Evolutionary conservation across 1,139 yeast species (phyloP).

Genomic region (Zhuliangozyma blackwelliae): DNA sequence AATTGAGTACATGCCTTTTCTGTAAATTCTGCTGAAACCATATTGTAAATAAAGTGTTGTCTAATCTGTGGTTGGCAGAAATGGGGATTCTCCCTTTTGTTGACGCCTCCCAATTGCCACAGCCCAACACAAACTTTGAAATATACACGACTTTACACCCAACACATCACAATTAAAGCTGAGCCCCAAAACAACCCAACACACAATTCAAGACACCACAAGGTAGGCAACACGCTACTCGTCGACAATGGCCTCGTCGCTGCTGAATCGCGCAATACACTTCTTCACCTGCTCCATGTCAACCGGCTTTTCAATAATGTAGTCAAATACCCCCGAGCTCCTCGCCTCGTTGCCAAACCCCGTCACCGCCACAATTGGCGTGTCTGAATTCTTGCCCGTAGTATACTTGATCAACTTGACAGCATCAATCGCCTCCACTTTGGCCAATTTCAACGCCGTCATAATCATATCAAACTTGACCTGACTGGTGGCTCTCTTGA

Average conservation of each 20-base stretch:
- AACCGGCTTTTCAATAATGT: conserved; percentile 74
- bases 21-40: conserved; percentile 54
- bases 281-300: conserved; percentile 26
- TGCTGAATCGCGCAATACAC: conserved; percentile 19
- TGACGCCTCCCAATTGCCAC: too few relatives aligned
- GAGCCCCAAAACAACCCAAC: too few relatives aligned
- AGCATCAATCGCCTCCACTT: conserved; percentile 69
- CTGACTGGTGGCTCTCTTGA: conserved; percentile 77
- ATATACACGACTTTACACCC: too few relatives aligned
- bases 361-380: conserved; percentile 78
- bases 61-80: too few relatives aligned
- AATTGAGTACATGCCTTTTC: conserved; percentile 40
- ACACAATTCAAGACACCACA: too few relatives aligned
- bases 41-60: too few relatives aligned
- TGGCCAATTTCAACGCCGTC: conserved; percentile 67
- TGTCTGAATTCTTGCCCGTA: conserved; percentile 64
- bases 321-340: conserved; percentile 57
- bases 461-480: conserved; percentile 81
- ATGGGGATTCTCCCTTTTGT: too few relatives aligned
- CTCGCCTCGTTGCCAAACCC: conserved; percentile 67
- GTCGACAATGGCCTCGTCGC: conserved; percentile 24
- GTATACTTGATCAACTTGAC: conserved; percentile 76
- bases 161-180: too few relatives aligned
- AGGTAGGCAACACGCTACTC: background rate
- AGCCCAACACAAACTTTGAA: too few relatives aligned